These are phyloP conservation scores for Pseudoperonospora humuli DNA, from an alignment of 352 stramenopile species.

Conservation along the genomic window DNA sequence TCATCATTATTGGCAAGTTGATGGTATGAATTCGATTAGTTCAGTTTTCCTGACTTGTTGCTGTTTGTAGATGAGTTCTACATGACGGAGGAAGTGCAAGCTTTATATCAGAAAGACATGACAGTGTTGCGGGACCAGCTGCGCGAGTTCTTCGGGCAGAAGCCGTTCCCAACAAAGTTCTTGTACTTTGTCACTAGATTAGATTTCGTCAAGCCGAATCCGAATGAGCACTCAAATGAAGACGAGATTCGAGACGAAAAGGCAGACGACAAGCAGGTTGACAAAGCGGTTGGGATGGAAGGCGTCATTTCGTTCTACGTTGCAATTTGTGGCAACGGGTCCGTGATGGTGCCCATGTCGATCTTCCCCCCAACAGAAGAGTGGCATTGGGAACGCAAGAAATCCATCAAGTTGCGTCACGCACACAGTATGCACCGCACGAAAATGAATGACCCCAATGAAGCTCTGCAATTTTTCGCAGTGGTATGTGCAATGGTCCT, in stretches of 20 bases:
- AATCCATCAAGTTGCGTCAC: conserved; percentile 72
- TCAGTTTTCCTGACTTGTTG: not conserved
- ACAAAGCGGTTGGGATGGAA: conserved; percentile 30
- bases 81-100: conserved; percentile 54
- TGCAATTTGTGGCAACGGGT: conserved; percentile 80
- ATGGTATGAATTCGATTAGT: not conserved
- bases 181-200: conserved; percentile 82
- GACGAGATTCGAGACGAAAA: conserved; percentile 18
- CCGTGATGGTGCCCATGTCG: conserved; percentile 83
- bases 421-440: conserved; percentile 70
- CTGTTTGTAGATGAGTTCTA: conserved; percentile 42
- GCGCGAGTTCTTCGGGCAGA: conserved; percentile 73
- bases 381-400: conserved; percentile 84
- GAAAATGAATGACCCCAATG: conserved; percentile 59
- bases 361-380: conserved; percentile 70
- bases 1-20: not conserved
- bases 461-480: conserved; percentile 79
- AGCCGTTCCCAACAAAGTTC: conserved; percentile 77
- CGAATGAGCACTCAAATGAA: conserved; percentile 29
- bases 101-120: conserved; percentile 65
- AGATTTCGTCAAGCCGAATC: conserved; percentile 65
- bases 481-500: conserved; percentile 30
- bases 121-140: conserved; percentile 51
- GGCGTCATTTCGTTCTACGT: conserved; percentile 76
- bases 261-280: conserved; percentile 2